Evolutionary conservation across 2,329 filamentous ascomycete genomes (phyloP).

Genomic region (Aschersonia sp.): DNA sequence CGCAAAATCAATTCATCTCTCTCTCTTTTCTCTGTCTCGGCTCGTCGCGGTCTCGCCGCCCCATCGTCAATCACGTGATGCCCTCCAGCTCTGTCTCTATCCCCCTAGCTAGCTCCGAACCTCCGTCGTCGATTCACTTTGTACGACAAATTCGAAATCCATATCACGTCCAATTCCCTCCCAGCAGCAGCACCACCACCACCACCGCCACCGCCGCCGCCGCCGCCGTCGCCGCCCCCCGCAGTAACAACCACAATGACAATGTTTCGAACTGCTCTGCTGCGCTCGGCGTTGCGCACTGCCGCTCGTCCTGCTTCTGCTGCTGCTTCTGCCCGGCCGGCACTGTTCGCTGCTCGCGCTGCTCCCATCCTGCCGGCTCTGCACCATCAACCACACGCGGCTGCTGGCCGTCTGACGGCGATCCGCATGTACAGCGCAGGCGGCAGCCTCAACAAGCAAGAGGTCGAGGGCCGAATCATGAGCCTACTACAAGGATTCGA

Average conservation of each 20-base stretch:
- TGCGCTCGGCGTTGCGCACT: constrained; percentile 47
- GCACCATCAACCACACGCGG: constrained; percentile 24
- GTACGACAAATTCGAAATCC: no score
- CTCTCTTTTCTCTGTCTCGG: no score
- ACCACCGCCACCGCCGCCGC: no score
- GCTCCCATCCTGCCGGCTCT: constrained; percentile 24
- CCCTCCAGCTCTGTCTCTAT: no score
- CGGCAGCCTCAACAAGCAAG: constrained; percentile 61
- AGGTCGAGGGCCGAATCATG: constrained; percentile 86
- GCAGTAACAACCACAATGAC: background rate
- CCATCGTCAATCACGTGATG: no score
- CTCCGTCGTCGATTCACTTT: no score
- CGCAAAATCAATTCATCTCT: no score
- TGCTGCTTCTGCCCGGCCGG: background rate
- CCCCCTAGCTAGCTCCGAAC: no score
- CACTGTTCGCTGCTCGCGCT: constrained; percentile 35
- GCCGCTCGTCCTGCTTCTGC: constrained; percentile 28
- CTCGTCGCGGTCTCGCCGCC: no score
- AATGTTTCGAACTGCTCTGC: constrained; percentile 83
- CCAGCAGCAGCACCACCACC: no score
- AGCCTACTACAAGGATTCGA: constrained; percentile 91
- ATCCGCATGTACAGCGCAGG: constrained; percentile 79
- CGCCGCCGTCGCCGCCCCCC: no score
- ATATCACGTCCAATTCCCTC: no score
- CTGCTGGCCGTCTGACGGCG: background rate